Percentiles rank a stretch among this genome's conserved stretches.
phyloP scores from a whole-genome alignment of 169 alveolate genomes.

The Plasmodium cynomolgi region DNA sequence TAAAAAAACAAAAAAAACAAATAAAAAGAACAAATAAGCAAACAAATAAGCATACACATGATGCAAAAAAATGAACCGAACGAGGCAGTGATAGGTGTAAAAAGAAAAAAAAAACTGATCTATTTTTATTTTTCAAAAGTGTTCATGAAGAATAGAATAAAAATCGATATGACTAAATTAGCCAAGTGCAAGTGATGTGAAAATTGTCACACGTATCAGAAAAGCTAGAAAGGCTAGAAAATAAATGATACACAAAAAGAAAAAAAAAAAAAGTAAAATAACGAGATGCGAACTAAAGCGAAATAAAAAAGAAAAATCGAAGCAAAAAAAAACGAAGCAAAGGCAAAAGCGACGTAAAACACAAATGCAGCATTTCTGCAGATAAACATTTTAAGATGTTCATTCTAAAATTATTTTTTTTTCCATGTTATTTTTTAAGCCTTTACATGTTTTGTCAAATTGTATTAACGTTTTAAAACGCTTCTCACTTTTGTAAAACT shows the following conservation, averaged over 20 bases:
- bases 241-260: background rate
- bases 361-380: slow-evolving; percentile 5
- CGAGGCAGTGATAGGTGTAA: slow-evolving; percentile 9
- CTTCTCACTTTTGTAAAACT: slow-evolving; percentile 12
- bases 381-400: slow-evolving; percentile 5
- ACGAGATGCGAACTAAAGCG: background rate
- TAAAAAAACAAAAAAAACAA: background rate
- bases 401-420: background rate
- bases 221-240: background rate
- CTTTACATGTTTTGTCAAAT: slow-evolving; percentile 12
- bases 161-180: background rate
- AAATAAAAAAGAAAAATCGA: background rate
- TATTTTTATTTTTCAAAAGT: slow-evolving; percentile 19
- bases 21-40: background rate
- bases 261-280: slow-evolving; percentile 2
- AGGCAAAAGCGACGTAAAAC: background rate
- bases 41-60: background rate
- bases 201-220: background rate
- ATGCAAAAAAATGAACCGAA: background rate
- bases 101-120: slow-evolving; percentile 3
- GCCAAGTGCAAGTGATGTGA: background rate
- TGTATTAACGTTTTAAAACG: background rate
- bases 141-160: slow-evolving; percentile 14
- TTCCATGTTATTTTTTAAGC: background rate
- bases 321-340: background rate